Evolutionary conservation across 148 eudicot genomes (phyloP).

Genomic region (Rhododendron henanense): DNA sequence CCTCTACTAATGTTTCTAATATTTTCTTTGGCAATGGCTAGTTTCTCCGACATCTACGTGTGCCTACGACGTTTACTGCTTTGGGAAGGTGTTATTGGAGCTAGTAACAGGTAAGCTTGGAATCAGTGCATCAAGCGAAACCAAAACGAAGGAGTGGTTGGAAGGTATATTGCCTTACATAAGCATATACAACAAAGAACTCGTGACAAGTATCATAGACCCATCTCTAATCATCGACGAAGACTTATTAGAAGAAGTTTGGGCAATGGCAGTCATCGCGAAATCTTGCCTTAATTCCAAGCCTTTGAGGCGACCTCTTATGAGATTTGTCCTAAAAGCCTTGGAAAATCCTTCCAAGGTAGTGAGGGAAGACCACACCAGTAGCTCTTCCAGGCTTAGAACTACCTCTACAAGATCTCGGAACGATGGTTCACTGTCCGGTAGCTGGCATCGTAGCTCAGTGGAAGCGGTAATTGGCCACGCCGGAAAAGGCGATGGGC

Average conservation of each 20-base stretch:
- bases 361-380: constrained; percentile 65
- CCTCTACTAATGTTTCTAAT: neutral
- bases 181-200: constrained; percentile 85
- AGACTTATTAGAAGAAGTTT: constrained; percentile 92
- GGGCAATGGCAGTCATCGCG: constrained; percentile 99
- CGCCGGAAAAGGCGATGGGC: constrained; percentile 35
- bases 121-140: constrained; percentile 63
- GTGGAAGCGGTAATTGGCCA: constrained; percentile 22
- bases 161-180: constrained; percentile 65
- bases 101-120: constrained; percentile 91
- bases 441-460: constrained; percentile 82
- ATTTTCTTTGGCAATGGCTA: constrained; percentile 23
- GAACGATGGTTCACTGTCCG: constrained; percentile 67
- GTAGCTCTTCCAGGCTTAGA: constrained; percentile 65
- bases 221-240: constrained; percentile 86
- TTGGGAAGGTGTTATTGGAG: constrained; percentile 92
- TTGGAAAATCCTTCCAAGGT: constrained; percentile 91
- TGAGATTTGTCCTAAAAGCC: constrained; percentile 84
- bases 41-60: constrained; percentile 64
- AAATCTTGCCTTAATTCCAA: constrained; percentile 87
- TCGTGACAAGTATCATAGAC: constrained; percentile 77
- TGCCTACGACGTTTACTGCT: constrained; percentile 88
- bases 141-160: constrained; percentile 60
- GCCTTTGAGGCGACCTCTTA: constrained; percentile 76
- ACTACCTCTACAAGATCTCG: constrained; percentile 80